A percentile compares a stretch with the other conserved stretches of the same genome.
phyloP scores from a whole-genome alignment of 129 eudicot species.

The Scalesia atractyloides region DNA sequence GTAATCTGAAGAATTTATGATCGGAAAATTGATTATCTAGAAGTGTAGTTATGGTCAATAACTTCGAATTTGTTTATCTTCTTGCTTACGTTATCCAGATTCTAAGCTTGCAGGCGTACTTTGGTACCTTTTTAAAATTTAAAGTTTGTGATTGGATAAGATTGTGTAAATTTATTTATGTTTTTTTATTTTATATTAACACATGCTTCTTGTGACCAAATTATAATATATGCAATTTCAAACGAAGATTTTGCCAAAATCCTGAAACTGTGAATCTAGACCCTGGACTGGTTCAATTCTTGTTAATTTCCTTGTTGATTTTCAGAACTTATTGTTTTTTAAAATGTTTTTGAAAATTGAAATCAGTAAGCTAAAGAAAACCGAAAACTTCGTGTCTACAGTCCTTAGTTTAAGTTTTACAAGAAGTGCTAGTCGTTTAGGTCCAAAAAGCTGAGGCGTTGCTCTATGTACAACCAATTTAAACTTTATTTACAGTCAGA shows the following conservation, averaged over 20 bases:
- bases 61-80: slow-evolving; percentile 10
- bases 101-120: slow-evolving; percentile 24
- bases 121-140: slow-evolving; percentile 20
- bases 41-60: not conserved
- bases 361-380: not conserved
- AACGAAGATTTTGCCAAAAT: not conserved
- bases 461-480: too few species aligned
- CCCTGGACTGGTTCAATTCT: not conserved
- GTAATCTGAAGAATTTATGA: not conserved
- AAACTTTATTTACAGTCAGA: too few species aligned
- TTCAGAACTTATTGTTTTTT: not conserved
- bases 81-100: slow-evolving; percentile 22
- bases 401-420: too few species aligned
- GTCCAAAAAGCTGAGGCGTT: too few species aligned
- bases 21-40: not conserved
- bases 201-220: not conserved
- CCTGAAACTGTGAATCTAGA: not conserved
- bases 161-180: not conserved
- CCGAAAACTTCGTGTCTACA: not conserved
- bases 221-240: slow-evolving; percentile 16
- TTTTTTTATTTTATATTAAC: too few species aligned
- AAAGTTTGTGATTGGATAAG: slow-evolving; percentile 20
- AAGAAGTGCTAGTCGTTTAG: too few species aligned
- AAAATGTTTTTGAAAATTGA: not conserved
- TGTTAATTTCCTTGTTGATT: not conserved